These are phyloP conservation scores for Xylaria sp. DNA, from an alignment of 2,329 filamentous ascomycete genomes.

Conservation along the genomic window DNA sequence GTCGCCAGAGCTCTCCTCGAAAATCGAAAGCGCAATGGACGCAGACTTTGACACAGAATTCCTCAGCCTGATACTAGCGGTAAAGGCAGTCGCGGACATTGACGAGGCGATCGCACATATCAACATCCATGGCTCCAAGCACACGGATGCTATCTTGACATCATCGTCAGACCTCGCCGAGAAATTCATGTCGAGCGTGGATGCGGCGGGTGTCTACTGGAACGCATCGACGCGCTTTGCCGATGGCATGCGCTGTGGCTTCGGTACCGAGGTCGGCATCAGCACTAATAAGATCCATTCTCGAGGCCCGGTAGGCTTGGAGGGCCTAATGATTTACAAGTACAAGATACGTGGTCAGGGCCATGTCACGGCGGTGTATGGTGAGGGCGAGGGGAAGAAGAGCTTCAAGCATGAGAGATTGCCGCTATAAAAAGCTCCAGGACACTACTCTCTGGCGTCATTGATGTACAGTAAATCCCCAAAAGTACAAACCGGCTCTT, in stretches of 20 bases:
- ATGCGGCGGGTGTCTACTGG: slow-evolving; percentile 94
- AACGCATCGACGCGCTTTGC: slow-evolving; percentile 94
- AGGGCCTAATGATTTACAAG: slow-evolving; percentile 96
- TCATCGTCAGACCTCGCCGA: slow-evolving; percentile 70
- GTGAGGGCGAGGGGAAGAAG: slow-evolving; percentile 64
- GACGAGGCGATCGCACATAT: slow-evolving; percentile 83
- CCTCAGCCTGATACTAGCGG: slow-evolving; percentile 79
- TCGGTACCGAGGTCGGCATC: slow-evolving; percentile 97
- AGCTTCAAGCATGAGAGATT: slow-evolving; percentile 64
- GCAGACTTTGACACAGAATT: slow-evolving; percentile 89
- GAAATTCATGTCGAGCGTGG: slow-evolving; percentile 81
- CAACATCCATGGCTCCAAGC: slow-evolving; percentile 88
- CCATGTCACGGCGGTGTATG: slow-evolving; percentile 80
- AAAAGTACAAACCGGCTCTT: too few species aligned
- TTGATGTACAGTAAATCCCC: too few species aligned
- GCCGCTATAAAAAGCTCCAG: slow-evolving; percentile 6
- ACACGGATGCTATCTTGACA: slow-evolving; percentile 92
- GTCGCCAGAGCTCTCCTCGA: slow-evolving; percentile 44
- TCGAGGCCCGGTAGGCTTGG: slow-evolving; percentile 88
- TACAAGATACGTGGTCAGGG: slow-evolving; percentile 86
- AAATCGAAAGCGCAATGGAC: slow-evolving; percentile 69
- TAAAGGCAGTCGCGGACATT: slow-evolving; percentile 75
- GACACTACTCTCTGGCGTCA: too few species aligned
- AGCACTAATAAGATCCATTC: slow-evolving; percentile 99
- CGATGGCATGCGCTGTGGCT: slow-evolving; percentile 96